These are phyloP conservation scores for Acanthamoeba polyphaga DNA, from an alignment of 208 protist species.

Conservation along the genomic window DNA sequence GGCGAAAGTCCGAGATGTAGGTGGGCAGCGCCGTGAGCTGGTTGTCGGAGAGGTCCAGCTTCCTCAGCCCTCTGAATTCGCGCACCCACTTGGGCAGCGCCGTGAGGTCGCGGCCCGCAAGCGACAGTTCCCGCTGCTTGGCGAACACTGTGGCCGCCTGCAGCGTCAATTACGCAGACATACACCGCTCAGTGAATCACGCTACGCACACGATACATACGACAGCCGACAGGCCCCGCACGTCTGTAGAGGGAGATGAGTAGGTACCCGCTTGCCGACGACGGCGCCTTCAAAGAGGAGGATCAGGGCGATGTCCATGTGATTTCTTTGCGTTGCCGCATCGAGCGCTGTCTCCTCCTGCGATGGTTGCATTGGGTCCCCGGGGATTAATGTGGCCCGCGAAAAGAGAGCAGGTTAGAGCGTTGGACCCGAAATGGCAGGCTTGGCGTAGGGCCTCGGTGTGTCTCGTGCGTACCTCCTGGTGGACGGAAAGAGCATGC, in stretches of 20 bases:
- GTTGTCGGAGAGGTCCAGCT: constrained; percentile 62
- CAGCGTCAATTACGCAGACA: neutral
- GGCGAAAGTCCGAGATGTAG: constrained; percentile 21
- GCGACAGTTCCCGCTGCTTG: constrained; percentile 8
- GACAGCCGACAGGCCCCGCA: too few relatives aligned
- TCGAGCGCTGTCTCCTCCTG: constrained; percentile 19
- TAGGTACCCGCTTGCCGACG: neutral
- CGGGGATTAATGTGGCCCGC: too few relatives aligned
- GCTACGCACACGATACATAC: neutral
- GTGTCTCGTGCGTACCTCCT: neutral
- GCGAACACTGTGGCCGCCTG: neutral
- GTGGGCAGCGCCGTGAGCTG: constrained; percentile 45
- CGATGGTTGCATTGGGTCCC: neutral
- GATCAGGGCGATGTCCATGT: neutral
- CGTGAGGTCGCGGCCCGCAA: constrained; percentile 27
- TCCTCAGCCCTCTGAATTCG: neutral
- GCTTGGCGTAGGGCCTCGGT: too few relatives aligned
- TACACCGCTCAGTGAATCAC: neutral
- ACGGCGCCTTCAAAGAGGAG: neutral
- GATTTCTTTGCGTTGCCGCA: neutral
- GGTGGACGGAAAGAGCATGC: neutral
- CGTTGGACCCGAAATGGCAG: too few relatives aligned
- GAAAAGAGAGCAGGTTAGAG: too few relatives aligned
- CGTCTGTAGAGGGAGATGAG: too few relatives aligned
- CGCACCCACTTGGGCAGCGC: constrained; percentile 44